Conservation (phyloP, 805 yeast species). For the Zygotorulaspora sp. region DNA sequence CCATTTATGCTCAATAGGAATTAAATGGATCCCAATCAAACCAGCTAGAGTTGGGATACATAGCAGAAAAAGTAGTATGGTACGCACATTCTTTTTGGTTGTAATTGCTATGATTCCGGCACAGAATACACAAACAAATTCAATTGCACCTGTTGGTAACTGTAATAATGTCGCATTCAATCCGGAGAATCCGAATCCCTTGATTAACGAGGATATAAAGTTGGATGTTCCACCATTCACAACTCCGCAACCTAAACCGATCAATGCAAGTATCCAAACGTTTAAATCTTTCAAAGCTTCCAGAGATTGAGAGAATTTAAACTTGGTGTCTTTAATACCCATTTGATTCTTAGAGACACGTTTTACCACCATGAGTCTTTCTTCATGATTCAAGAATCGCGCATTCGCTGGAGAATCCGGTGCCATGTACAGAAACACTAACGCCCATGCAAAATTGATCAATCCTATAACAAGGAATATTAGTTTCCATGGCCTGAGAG, state of each 20-base stretch:
- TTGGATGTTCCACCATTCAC: slow-evolving; percentile 20
- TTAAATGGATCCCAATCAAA: slow-evolving; percentile 19
- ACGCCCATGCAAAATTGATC: slow-evolving; percentile 36
- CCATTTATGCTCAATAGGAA: slow-evolving; percentile 21
- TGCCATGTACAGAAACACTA: slow-evolving; percentile 31
- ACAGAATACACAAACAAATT: slow-evolving; percentile 19
- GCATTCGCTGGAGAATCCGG: slow-evolving; percentile 39
- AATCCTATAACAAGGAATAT: slow-evolving; percentile 32
- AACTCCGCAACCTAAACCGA: slow-evolving; percentile 20
- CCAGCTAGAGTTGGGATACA: slow-evolving; percentile 23
- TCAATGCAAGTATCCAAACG: slow-evolving; percentile 15
- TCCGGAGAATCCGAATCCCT: slow-evolving; percentile 23
- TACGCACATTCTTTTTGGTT: slow-evolving; percentile 17
- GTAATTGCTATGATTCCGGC: slow-evolving; percentile 23
- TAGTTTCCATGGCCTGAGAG: slow-evolving; percentile 28
- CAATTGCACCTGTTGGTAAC: slow-evolving; percentile 23
- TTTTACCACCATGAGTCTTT: slow-evolving; percentile 25
- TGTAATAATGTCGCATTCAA: slow-evolving; percentile 19
- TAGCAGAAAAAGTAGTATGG: slow-evolving; percentile 16
- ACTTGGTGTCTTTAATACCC: slow-evolving; percentile 20
- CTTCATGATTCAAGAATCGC: slow-evolving; percentile 35
- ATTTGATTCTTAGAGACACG: slow-evolving; percentile 25
- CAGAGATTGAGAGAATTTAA: slow-evolving; percentile 14
- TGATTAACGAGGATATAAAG: slow-evolving; percentile 20
- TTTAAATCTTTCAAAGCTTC: slow-evolving; percentile 16